phyloP scores from a whole-genome alignment of 768 basidiomycete species.

The Phaffia tasmanica region DNA sequence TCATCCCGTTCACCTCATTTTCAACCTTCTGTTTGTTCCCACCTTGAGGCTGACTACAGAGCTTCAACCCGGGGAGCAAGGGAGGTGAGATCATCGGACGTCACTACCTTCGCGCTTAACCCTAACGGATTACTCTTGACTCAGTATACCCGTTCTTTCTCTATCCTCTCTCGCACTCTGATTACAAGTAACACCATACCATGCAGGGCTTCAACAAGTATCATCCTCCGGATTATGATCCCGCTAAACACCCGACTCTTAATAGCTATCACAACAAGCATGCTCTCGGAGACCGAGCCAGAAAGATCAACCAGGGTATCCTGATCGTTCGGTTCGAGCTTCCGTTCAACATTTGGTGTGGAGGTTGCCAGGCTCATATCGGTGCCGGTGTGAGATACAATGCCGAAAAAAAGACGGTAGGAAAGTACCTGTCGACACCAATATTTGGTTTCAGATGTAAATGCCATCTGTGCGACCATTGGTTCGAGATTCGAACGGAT shows the following conservation, averaged over 20 bases:
- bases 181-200: not conserved
- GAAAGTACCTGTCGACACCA: constrained; percentile 85
- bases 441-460: constrained; percentile 95
- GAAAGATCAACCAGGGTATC: constrained; percentile 92
- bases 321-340: constrained; percentile 90
- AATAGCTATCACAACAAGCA: constrained; percentile 49
- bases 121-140: too few relatives aligned
- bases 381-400: constrained; percentile 99
- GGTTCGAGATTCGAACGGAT: constrained; percentile 97
- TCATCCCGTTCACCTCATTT: too few relatives aligned
- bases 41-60: too few relatives aligned
- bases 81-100: too few relatives aligned
- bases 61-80: too few relatives aligned
- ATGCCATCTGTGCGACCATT: constrained; percentile 89
- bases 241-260: constrained; percentile 33
- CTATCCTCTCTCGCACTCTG: not conserved
- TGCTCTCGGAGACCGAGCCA: constrained; percentile 61
- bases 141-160: not conserved
- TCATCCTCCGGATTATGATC: constrained; percentile 44
- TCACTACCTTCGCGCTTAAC: too few relatives aligned
- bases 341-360: constrained; percentile 22
- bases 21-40: too few relatives aligned
- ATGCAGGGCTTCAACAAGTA: constrained; percentile 65
- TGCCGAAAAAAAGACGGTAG: constrained; percentile 95
- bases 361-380: constrained; percentile 54